These are phyloP conservation scores for Penicillium soppii DNA, from an alignment of 495 filamentous ascomycete species.

Conservation along the genomic window DNA sequence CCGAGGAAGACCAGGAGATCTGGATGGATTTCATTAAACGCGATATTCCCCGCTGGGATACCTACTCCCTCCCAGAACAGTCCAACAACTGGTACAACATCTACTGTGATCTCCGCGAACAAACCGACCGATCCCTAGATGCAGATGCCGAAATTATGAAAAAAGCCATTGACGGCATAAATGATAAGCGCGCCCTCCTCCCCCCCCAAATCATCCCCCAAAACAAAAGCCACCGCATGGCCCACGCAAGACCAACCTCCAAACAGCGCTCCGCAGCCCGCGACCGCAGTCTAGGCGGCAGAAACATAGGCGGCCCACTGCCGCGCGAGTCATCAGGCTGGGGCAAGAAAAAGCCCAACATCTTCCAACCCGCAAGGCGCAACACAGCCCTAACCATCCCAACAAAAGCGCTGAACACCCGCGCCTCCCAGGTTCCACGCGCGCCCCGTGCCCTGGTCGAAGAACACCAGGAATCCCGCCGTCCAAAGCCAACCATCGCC, in stretches of 20 bases:
- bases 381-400: slow-evolving; percentile 40
- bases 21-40: slow-evolving; percentile 69
- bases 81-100: slow-evolving; percentile 62
- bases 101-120: slow-evolving; percentile 52
- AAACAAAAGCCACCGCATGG: slow-evolving; percentile 16
- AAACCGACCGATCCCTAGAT: slow-evolving; percentile 45
- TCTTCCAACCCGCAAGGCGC: slow-evolving; percentile 36
- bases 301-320: not conserved
- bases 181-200: slow-evolving; percentile 46
- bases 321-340: slow-evolving; percentile 3
- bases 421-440: slow-evolving; percentile 35
- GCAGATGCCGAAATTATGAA: slow-evolving; percentile 50
- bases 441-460: slow-evolving; percentile 45
- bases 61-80: slow-evolving; percentile 55
- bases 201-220: slow-evolving; percentile 44
- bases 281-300: slow-evolving; percentile 29
- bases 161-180: slow-evolving; percentile 48
- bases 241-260: slow-evolving; percentile 23
- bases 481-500: slow-evolving; percentile 18
- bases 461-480: slow-evolving; percentile 29
- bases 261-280: slow-evolving; percentile 27
- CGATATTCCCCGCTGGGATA: slow-evolving; percentile 62
- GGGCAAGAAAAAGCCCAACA: slow-evolving; percentile 35
- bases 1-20: slow-evolving; percentile 57
- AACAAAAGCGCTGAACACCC: slow-evolving; percentile 38